These are phyloP conservation scores for Ganoderma multipileum DNA, from an alignment of 1,284 basidiomycete species.

Conservation along the genomic window DNA sequence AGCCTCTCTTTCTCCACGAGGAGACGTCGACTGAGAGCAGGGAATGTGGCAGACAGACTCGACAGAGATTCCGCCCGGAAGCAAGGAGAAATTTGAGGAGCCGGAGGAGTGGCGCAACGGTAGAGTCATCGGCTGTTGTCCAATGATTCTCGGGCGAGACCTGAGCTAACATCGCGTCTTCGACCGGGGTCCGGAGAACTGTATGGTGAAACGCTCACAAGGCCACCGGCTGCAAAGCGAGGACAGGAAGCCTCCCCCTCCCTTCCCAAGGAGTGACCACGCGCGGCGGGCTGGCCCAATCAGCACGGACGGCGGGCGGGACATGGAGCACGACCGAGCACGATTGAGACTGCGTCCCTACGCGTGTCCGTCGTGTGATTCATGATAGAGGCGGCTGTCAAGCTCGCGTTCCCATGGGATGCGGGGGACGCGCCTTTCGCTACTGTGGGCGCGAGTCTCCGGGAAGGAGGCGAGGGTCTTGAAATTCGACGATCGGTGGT, in stretches of 20 bases:
- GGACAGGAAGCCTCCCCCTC: conserved; percentile 10
- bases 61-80: neutral
- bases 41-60: neutral
- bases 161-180: neutral
- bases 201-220: conserved; percentile 17
- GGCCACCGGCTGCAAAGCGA: conserved; percentile 12
- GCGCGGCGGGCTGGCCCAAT: conserved; percentile 25
- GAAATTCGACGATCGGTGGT: neutral
- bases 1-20: neutral
- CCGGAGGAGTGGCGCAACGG: neutral
- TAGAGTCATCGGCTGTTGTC: neutral
- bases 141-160: neutral
- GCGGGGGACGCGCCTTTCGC: conserved; percentile 1
- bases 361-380: conserved; percentile 32
- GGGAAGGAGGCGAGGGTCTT: conserved; percentile 7
- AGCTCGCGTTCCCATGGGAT: conserved; percentile 25
- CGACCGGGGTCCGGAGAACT: neutral
- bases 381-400: conserved; percentile 29
- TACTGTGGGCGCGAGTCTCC: neutral
- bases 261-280: conserved; percentile 19
- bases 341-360: conserved; percentile 17
- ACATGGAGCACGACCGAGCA: conserved; percentile 29
- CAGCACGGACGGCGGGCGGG: conserved; percentile 25
- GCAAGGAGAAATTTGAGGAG: neutral
- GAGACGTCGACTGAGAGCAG: neutral